A percentile compares a stretch with the other conserved stretches of the same genome.
Evolutionary conservation across 2,329 filamentous ascomycete species (phyloP).

Genomic region (Botrytis sinoallii): DNA sequence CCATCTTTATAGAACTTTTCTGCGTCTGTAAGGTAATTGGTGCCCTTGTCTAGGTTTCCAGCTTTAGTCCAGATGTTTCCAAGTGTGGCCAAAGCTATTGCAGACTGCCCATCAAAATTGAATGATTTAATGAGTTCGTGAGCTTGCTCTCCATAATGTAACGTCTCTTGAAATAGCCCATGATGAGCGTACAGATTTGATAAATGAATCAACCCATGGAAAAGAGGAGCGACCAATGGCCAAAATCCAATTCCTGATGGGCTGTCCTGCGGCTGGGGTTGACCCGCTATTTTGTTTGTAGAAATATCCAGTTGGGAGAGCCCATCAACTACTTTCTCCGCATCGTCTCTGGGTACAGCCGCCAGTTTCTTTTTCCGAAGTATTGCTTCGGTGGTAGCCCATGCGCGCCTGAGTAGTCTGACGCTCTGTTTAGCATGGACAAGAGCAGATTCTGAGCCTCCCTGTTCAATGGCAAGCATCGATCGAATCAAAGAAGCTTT

Average conservation of each 20-base stretch:
- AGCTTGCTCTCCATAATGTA: constrained; percentile 84
- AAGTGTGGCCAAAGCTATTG: constrained; percentile 53
- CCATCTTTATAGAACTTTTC: constrained; percentile 50
- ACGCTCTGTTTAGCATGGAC: constrained; percentile 56
- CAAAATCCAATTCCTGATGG: constrained; percentile 69
- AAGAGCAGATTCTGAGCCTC: constrained; percentile 57
- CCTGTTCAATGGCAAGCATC: constrained; percentile 40
- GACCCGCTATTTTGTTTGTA: constrained; percentile 42
- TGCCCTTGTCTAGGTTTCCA: constrained; percentile 57
- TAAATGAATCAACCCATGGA: constrained; percentile 68
- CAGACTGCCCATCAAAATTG: constrained; percentile 42
- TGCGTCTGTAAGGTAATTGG: constrained; percentile 53
- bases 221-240: constrained; percentile 71
- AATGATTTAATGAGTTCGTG: constrained; percentile 61
- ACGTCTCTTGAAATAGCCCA: constrained; percentile 82
- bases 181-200: constrained; percentile 78
- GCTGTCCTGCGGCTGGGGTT: constrained; percentile 32
- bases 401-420: constrained; percentile 43
- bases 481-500: constrained; percentile 39
- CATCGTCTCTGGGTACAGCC: constrained; percentile 10
- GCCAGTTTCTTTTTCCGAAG: constrained; percentile 17
- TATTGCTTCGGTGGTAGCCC: constrained; percentile 39
- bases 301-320: constrained; percentile 39
- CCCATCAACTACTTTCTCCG: constrained; percentile 35
- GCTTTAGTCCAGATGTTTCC: constrained; percentile 55